Evolutionary conservation across 345 rosid species (phyloP), one percentile per base, ranked within the genome.

Genomic region (Passiflora organensis): DNA sequence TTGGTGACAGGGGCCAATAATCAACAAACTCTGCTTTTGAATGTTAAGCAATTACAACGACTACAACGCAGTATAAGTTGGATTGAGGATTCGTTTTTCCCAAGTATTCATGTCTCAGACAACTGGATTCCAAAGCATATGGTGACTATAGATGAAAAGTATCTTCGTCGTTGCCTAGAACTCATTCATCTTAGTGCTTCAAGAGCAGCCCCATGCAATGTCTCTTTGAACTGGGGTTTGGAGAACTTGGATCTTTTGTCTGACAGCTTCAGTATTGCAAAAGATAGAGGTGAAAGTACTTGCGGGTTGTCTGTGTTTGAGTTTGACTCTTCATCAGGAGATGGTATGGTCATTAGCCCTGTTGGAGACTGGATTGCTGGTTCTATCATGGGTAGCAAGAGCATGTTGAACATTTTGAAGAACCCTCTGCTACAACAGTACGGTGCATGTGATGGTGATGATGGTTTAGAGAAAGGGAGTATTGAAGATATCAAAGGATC

Each of bases 81-180:
- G 59, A 63, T 72, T 22, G 77, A 74, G 63, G 78, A 69, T 16
- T 74, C 82, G 0, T 66, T 82, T 46, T 54, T 78, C 62, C 83
- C 25, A 34, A 74, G 74, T 47, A 65, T 66, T 34, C 64, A 53
- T 56, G 69, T 70, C 57, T 61, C 75, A 12, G 86, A 79, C 41
- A 67, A 59, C 73, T 81, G 75, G 78, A 82, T 88, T 55, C 89
- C 89, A 23, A 82, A 80, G 80, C 79, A 77, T 78, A 43, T 91
- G 80, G 80, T 82, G 37, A 75, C 82, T 28, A 52, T 78, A 5
- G 89, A 91, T 64, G 98, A 86, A 67, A 88, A 80, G 62, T 82
- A 80, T 72, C 84, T 87, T 5, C 86, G 80, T 5, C 65, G 72
- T 22, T 91, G 98, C 69, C 81, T 91, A 22, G 85, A 91, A 28